phyloP scores from a whole-genome alignment of 441 rosid species.

The Populus hybrid region DNA sequence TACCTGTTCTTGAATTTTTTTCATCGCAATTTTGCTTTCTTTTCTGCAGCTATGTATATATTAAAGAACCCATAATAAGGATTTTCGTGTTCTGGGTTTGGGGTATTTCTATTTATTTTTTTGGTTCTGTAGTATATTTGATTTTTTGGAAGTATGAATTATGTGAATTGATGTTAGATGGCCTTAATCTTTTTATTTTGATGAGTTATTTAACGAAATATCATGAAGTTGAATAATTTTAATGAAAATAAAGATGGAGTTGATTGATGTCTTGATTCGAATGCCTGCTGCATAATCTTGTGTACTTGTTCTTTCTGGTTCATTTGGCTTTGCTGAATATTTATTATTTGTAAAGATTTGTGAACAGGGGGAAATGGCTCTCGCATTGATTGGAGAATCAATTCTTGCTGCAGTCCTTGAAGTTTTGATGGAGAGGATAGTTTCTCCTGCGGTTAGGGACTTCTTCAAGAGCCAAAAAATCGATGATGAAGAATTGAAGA shows the following conservation, averaged over 20 bases:
- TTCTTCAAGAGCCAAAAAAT: constrained; percentile 13
- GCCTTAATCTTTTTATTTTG: no score
- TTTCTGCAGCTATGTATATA: not conserved
- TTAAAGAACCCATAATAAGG: not conserved
- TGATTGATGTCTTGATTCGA: not conserved
- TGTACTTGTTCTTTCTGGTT: not conserved
- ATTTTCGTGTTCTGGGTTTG: not conserved
- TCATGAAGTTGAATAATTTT: not conserved
- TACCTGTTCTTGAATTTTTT: not conserved
- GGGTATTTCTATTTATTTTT: not conserved
- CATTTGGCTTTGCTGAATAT: not conserved
- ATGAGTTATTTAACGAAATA: not conserved
- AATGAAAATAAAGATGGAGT: not conserved
- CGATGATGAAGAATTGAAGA: constrained; percentile 15
- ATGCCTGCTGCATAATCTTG: not conserved
- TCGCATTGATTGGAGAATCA: not conserved
- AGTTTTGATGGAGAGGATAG: constrained; percentile 20
- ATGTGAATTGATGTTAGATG: not conserved
- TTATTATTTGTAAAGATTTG: not conserved
- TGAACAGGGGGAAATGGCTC: not conserved
- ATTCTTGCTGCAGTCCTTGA: constrained; percentile 20
- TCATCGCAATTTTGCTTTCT: not conserved
- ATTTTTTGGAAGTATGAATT: not conserved
- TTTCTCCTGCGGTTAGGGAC: constrained; percentile 15
- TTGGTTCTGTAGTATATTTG: not conserved